Evolutionary conservation across 331 rosid species (phyloP), one percentile per base, ranked within the genome.

Genomic region (Prunus yedoensis): DNA sequence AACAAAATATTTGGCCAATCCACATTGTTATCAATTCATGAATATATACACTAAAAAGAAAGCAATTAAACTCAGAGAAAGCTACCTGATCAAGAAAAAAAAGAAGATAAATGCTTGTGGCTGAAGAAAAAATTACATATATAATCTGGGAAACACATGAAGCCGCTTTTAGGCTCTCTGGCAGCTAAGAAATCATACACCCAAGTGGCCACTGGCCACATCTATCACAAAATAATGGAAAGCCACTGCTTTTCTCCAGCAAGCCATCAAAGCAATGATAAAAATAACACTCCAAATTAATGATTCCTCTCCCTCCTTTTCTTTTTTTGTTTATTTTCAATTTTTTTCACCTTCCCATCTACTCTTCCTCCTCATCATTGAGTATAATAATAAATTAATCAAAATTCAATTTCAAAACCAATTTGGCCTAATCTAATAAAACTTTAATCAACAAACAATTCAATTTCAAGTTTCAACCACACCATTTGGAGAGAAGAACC

Each of bases 401-500:
- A 87, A 83, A 43, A 83, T 73, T 79, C 73, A 76, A 74, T 73
- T 25, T 57, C 68, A 78, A 62, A 25, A 80, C 74, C 84, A 78
- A 85, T 79, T 59, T 59, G 71, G 52, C 89, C 96, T 86, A 89
- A 74, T 73, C 91, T 87, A 85, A 76, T 35, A 7, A 15, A 25
- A 60, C 18, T 13, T 2, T 60, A 80, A 52, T 54, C 74, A 77
- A 79, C 57, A 71, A 75, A 76, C 69, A 52, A 3, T 27, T 13
- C 32, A 30, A 11, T 16, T 47, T 51, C 50, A 59, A 1, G 41
- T 65, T 51, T 87, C 88, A 90, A 56, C 99, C 90, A 69, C 99
- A 90, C 53, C 99, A 91, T 32, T 87, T 94, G 13, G 97, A 81
- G 70, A 91, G 72, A 46, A 92, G 87, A 61, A 94, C 84, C 56